Evolutionary conservation across 805 yeast genomes (phyloP).

Genomic region (Saccharomycopsis selenospora): DNA sequence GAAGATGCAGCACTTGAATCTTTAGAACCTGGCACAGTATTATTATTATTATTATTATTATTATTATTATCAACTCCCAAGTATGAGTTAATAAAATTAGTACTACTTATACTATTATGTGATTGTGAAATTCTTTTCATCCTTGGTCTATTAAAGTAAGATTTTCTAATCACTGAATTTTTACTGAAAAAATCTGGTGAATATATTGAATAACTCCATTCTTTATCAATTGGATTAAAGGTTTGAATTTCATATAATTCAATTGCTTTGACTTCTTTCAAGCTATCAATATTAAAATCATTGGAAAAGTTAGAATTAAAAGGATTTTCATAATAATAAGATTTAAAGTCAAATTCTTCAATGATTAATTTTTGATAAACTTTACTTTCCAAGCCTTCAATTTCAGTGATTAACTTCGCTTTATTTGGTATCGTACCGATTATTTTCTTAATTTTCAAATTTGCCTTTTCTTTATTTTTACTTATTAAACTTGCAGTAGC

Average conservation of each 20-base stretch:
- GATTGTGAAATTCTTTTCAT: slow-evolving; percentile 9
- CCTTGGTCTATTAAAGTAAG: slow-evolving; percentile 3
- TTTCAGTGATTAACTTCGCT: slow-evolving; percentile 8
- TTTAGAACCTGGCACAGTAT: too few relatives aligned
- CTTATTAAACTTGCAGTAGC: neutral
- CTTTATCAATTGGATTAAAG: slow-evolving; percentile 39
- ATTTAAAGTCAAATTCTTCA: slow-evolving; percentile 10
- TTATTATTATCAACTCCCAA: neutral
- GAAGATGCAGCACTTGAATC: too few relatives aligned
- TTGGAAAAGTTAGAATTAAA: slow-evolving; percentile 37
- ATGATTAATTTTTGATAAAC: slow-evolving; percentile 4
- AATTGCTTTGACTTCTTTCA: slow-evolving; percentile 42
- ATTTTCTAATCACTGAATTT: slow-evolving; percentile 18
- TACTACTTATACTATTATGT: neutral
- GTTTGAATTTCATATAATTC: slow-evolving; percentile 66
- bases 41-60: too few relatives aligned
- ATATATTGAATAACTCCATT: slow-evolving; percentile 42
- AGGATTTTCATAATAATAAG: slow-evolving; percentile 2
- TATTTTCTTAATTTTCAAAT: slow-evolving; percentile 1
- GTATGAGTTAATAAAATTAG: neutral
- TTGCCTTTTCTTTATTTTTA: slow-evolving; percentile 3
- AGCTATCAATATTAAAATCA: slow-evolving; percentile 39
- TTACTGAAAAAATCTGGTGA: slow-evolving; percentile 17
- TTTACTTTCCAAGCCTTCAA: slow-evolving; percentile 1
- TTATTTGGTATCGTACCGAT: slow-evolving; percentile 8